Conservation (phyloP, 371 early-diverging fungal species). For the Mortierella sp. region DNA sequence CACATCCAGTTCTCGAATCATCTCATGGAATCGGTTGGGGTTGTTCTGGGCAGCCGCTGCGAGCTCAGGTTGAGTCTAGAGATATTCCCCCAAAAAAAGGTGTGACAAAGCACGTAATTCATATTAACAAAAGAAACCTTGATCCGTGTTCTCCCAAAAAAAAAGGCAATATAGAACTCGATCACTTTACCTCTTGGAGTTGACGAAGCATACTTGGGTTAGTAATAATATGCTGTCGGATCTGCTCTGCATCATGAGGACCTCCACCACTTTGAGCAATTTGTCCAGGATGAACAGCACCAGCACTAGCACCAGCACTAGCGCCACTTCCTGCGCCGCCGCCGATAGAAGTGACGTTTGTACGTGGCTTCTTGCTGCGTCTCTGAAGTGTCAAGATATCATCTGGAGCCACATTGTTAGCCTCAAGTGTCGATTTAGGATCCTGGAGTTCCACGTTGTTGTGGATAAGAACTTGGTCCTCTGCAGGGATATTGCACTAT, state of each 20-base stretch:
- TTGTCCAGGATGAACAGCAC: constrained; percentile 23
- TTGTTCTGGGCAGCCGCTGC: constrained; percentile 77
- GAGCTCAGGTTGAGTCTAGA: constrained; percentile 78
- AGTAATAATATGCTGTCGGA: constrained; percentile 81
- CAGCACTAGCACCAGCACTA: constrained; percentile 7
- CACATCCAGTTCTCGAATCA: constrained; percentile 75
- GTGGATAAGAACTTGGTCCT: constrained; percentile 65
- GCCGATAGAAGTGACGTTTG: constrained; percentile 23
- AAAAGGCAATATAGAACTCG: not conserved
- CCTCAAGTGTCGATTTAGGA: constrained; percentile 71
- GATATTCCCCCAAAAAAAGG: not conserved
- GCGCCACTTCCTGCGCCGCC: constrained; percentile 10
- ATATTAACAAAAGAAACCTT: not conserved
- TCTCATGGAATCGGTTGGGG: constrained; percentile 73
- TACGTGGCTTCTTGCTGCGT: constrained; percentile 41
- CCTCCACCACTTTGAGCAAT: constrained; percentile 42
- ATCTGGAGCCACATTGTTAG: constrained; percentile 77
- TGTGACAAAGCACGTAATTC: not conserved
- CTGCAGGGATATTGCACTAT: constrained; percentile 71
- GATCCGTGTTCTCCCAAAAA: not conserved
- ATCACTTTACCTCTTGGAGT: constrained; percentile 64
- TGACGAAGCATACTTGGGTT: constrained; percentile 76
- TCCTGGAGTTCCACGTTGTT: constrained; percentile 74
- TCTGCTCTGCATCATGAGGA: constrained; percentile 71
- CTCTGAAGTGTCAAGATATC: constrained; percentile 78